These are phyloP conservation scores for Phtheirospermum japonicum DNA, from an alignment of 257 asterid genomes.

Conservation along the genomic window DNA sequence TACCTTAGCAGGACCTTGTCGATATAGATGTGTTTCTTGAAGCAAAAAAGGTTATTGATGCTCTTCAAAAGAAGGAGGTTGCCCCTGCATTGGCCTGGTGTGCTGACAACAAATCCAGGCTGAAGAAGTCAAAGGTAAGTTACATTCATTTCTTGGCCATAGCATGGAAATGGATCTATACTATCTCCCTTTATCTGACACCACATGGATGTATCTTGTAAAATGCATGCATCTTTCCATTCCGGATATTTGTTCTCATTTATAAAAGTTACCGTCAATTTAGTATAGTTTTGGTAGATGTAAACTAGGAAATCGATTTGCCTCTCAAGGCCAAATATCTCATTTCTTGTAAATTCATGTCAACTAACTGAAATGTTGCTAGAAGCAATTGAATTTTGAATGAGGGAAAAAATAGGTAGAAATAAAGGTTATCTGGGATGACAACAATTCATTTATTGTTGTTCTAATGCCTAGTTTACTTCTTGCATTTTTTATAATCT, in stretches of 20 bases:
- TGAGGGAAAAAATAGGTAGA: not conserved
- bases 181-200: constrained; percentile 9
- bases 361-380: not conserved
- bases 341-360: not conserved
- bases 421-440: not conserved
- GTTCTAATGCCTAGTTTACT: not conserved
- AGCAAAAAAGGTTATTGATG: constrained; percentile 89
- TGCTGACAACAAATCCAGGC: constrained; percentile 89
- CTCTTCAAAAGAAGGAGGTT: constrained; percentile 84
- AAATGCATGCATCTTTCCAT: not conserved
- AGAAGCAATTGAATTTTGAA: not conserved
- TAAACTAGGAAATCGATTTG: constrained; percentile 7
- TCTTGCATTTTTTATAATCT: not conserved
- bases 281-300: constrained; percentile 4
- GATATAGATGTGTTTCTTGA: constrained; percentile 92
- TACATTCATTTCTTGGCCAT: constrained; percentile 15
- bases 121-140: constrained; percentile 88
- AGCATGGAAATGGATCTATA: constrained; percentile 19
- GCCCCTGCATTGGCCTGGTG: constrained; percentile 98
- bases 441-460: constrained; percentile 6
- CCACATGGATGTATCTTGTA: not conserved
- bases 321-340: not conserved
- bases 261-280: not conserved
- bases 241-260: constrained; percentile 3
- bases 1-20: constrained; percentile 76